Conservation (phyloP, 164 flowering plant species). For the Chimonanthus salicifolius region DNA sequence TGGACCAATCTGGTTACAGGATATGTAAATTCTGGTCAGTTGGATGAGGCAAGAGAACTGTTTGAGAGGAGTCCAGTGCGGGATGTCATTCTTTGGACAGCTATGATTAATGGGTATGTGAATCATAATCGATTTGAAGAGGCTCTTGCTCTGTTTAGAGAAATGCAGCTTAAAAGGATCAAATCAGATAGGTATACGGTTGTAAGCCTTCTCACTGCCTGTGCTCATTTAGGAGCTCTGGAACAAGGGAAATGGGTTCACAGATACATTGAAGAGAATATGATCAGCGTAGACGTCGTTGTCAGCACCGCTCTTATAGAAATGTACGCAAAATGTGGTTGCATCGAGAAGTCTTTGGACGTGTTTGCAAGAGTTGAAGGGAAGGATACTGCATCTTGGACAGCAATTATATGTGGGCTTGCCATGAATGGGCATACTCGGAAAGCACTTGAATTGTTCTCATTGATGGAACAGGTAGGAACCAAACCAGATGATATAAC, state of each 20-base stretch:
- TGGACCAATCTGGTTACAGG: slow-evolving; percentile 78
- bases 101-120: slow-evolving; percentile 83
- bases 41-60: slow-evolving; percentile 59
- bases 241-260: slow-evolving; percentile 87
- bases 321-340: slow-evolving; percentile 71
- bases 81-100: slow-evolving; percentile 77
- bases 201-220: slow-evolving; percentile 66
- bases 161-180: slow-evolving; percentile 52
- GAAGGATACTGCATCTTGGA: slow-evolving; percentile 69
- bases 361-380: slow-evolving; percentile 40
- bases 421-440: slow-evolving; percentile 62
- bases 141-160: slow-evolving; percentile 50
- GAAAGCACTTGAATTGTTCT: slow-evolving; percentile 53
- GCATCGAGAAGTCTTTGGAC: slow-evolving; percentile 54
- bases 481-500: slow-evolving; percentile 67
- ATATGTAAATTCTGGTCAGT: slow-evolving; percentile 45
- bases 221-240: slow-evolving; percentile 68
- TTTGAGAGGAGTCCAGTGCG: slow-evolving; percentile 57
- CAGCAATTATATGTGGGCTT: slow-evolving; percentile 65
- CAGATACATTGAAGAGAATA: slow-evolving; percentile 41
- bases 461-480: slow-evolving; percentile 43
- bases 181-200: slow-evolving; percentile 56
- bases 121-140: slow-evolving; percentile 61
- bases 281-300: slow-evolving; percentile 41
- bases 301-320: slow-evolving; percentile 71